phyloP scores from a whole-genome alignment of 169 alveolate genomes.

The Eimeria falciformis region DNA sequence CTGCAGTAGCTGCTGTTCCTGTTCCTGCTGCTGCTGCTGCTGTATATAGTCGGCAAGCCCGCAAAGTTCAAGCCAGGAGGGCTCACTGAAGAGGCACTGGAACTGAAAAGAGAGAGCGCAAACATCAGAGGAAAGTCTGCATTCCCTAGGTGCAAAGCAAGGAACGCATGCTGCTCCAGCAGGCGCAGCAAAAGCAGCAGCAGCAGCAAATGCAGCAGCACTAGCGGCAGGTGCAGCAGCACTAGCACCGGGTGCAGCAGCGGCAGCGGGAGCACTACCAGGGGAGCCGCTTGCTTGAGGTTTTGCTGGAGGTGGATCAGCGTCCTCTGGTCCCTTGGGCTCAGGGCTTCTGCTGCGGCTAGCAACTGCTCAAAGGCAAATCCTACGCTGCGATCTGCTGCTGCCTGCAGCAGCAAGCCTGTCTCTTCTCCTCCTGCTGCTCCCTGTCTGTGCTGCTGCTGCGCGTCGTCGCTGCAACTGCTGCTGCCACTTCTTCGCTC shows the following conservation, averaged over 20 bases:
- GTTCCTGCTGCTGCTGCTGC: constrained; percentile 37
- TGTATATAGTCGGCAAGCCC: not conserved
- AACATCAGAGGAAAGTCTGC: not conserved
- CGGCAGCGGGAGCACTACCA: not conserved
- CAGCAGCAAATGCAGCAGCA: not conserved
- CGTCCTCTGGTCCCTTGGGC: constrained; percentile 17
- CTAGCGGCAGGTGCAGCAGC: constrained; percentile 17
- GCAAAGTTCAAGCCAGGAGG: constrained; percentile 19
- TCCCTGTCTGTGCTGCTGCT: constrained; percentile 23
- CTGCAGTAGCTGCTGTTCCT: constrained; percentile 58
- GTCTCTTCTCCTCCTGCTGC: not conserved
- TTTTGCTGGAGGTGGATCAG: constrained; percentile 19
- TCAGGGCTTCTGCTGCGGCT: not conserved
- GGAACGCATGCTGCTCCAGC: constrained; percentile 2
- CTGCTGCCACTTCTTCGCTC: not conserved
- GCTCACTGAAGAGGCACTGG: constrained; percentile 20
- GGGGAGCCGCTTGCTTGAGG: not conserved
- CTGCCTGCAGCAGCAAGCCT: constrained; percentile 33
- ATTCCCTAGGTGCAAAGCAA: too few relatives aligned
- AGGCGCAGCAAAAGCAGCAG: constrained; percentile 9
- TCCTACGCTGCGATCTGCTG: not conserved
- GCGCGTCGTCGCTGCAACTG: constrained; percentile 28
- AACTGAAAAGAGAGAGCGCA: not conserved
- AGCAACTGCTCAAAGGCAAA: not conserved
- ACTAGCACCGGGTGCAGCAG: not conserved